A percentile compares a stretch with the other conserved stretches of the same genome.
Conservation (phyloP, 768 basidiomycete genomes). For the Russula earlei region DNA sequence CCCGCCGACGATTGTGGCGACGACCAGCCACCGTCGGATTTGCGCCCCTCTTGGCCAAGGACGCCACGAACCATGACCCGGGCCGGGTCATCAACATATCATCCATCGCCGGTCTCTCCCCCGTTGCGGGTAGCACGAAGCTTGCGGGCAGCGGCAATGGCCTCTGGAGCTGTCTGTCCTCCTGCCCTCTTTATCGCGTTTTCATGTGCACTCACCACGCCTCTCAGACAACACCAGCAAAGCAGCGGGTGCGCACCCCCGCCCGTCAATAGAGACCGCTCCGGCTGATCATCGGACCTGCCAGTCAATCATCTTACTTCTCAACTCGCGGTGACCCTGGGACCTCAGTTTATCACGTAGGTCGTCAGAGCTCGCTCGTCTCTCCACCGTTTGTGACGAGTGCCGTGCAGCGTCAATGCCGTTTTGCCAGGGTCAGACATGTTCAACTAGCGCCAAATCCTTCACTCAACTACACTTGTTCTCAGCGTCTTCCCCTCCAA, state of each 20-base stretch:
- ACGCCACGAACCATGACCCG: slow-evolving; percentile 52
- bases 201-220: neutral
- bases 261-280: neutral
- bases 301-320: slow-evolving; percentile 70
- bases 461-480: neutral
- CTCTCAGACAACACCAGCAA: slow-evolving; percentile 67
- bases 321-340: slow-evolving; percentile 58
- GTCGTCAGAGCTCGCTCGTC: slow-evolving; percentile 25
- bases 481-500: slow-evolving; percentile 67
- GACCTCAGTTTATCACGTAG: slow-evolving; percentile 52
- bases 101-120: slow-evolving; percentile 50
- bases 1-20: neutral
- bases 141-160: slow-evolving; percentile 51
- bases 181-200: neutral
- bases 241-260: slow-evolving; percentile 41
- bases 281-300: neutral
- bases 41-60: slow-evolving; percentile 56
- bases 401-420: slow-evolving; percentile 57
- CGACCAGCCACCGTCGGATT: slow-evolving; percentile 49
- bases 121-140: slow-evolving; percentile 37
- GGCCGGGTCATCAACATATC: slow-evolving; percentile 79
- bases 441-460: neutral
- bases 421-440: slow-evolving; percentile 63
- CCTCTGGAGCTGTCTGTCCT: slow-evolving; percentile 66
- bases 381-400: neutral